Percentiles rank a stretch among this genome's conserved stretches.
Evolutionary conservation across 345 rosid species (phyloP).

Genomic region (Eucalyptus globulus): DNA sequence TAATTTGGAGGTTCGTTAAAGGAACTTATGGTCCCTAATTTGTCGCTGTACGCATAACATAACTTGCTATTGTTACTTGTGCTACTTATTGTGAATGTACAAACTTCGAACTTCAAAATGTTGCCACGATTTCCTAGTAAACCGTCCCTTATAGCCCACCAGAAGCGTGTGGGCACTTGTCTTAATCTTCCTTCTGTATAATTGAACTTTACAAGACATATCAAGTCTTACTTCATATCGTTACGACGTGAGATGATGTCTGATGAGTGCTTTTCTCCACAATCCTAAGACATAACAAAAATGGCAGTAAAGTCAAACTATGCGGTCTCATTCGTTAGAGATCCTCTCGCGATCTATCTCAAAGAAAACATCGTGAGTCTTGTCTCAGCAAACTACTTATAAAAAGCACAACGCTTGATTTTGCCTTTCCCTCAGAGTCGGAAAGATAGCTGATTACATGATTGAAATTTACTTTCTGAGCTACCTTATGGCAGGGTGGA

Average conservation of each 20-base stretch:
- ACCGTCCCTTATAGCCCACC: neutral
- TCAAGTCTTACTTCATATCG: neutral
- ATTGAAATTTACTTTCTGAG: neutral
- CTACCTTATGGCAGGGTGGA: conserved; percentile 59
- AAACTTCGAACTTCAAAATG: neutral
- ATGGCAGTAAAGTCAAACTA: neutral
- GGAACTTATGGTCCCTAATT: neutral
- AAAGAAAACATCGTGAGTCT: neutral
- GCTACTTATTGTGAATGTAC: neutral
- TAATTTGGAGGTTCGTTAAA: conserved; percentile 65
- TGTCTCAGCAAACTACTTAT: neutral
- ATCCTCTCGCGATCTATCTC: neutral
- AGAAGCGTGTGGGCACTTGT: neutral
- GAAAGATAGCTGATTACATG: neutral
- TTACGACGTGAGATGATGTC: neutral
- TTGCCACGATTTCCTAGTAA: neutral
- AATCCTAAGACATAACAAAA: neutral
- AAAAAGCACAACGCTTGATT: neutral
- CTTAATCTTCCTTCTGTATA: neutral
- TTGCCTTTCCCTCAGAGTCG: neutral
- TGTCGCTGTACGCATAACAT: neutral
- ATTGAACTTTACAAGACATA: neutral
- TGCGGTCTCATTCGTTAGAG: neutral
- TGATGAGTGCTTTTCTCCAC: neutral
- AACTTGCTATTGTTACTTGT: neutral